phyloP scores from a whole-genome alignment of 139 green algal species.

The Picochlorum sp. region DNA sequence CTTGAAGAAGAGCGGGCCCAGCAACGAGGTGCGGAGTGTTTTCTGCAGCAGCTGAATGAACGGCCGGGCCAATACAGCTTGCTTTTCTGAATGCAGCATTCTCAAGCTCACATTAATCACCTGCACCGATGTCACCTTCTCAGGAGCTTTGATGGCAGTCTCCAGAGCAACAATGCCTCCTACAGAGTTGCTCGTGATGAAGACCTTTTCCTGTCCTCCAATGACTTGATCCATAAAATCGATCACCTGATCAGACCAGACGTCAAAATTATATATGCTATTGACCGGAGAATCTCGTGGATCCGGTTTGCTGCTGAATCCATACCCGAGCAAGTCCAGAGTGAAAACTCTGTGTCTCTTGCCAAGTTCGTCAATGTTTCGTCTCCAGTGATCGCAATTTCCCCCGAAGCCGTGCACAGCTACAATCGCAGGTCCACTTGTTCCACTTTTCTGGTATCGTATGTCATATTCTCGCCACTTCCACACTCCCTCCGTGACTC shows the following conservation, averaged over 20 bases:
- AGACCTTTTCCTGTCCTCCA: slow-evolving; percentile 27
- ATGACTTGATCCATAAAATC: slow-evolving; percentile 68
- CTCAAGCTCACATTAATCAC: slow-evolving; percentile 77
- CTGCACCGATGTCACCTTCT: slow-evolving; percentile 61
- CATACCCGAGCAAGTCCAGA: slow-evolving; percentile 89
- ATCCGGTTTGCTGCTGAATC: slow-evolving; percentile 68
- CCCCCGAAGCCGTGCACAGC: slow-evolving; percentile 83
- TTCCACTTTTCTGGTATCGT: slow-evolving; percentile 55
- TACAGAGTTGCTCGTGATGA: slow-evolving; percentile 76
- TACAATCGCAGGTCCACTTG: slow-evolving; percentile 19
- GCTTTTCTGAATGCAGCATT: slow-evolving; percentile 46
- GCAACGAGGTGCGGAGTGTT: slow-evolving; percentile 52
- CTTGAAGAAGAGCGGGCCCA: slow-evolving; percentile 69
- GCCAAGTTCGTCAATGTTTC: slow-evolving; percentile 71
- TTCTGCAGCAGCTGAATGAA: slow-evolving; percentile 64
- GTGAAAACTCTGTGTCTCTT: slow-evolving; percentile 51
- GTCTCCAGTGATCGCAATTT: slow-evolving; percentile 84
- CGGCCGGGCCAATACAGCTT: slow-evolving; percentile 46
- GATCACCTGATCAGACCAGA: slow-evolving; percentile 37
- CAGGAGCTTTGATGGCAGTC: slow-evolving; percentile 37
- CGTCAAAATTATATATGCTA: slow-evolving; percentile 69
- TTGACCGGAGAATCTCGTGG: slow-evolving; percentile 41
- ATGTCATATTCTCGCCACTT: slow-evolving; percentile 72
- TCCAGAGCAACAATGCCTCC: slow-evolving; percentile 47
- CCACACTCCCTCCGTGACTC: slow-evolving; percentile 52